Evolutionary conservation across 805 yeast species (phyloP), one percentile per base, ranked within the genome.

Genomic region (Zygosaccharomyces siamensis): DNA sequence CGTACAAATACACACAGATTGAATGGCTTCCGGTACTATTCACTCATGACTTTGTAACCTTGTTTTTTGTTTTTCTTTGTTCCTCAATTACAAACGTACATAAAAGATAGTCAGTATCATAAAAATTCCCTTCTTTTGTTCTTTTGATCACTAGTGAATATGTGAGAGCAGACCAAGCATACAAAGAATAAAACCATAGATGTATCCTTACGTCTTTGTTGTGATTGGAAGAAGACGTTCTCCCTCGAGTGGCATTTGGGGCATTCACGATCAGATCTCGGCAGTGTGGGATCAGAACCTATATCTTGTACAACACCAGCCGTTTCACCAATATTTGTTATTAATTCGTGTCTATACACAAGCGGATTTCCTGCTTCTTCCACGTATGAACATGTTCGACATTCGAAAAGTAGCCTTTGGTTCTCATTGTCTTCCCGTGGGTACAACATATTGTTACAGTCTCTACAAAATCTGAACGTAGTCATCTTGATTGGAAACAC

Each of bases 251-350:
- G 83, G 70, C 99, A 93, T 47, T 78, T 76, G 3, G 97, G 96
- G 68, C 99, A 93, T 60, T 86, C 90, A 63, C 87, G 87, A 67
- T 92, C 93, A 1, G 96, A 86, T 56, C 97, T 77, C 47, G 99
- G 99, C 63, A 93, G 81, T 2, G 99, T 93, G n/a, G 98, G 98
- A 69, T 93, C 99, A 21, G 84, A 76, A 0, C 97, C 97, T 56
- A 93, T 86, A 67, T 92, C 98, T 65, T 87, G 90, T 35, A 93
- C 96, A 46, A 87, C 96, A 60, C 98, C 98, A 1, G 98, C 98
- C 2, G 97, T 92, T 64, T 88, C 97, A 63, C 72, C 96, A 55
- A 92, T 88, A 60, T 86, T 85, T 11, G 97, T 81, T 56, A 89
- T 85, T 70, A 92, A 77, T 71, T 93, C 98, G 67, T 93, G 95